Evolutionary conservation across 2,329 filamentous ascomycete species (phyloP).

Genomic region (Alternaria angustiovoidea): DNA sequence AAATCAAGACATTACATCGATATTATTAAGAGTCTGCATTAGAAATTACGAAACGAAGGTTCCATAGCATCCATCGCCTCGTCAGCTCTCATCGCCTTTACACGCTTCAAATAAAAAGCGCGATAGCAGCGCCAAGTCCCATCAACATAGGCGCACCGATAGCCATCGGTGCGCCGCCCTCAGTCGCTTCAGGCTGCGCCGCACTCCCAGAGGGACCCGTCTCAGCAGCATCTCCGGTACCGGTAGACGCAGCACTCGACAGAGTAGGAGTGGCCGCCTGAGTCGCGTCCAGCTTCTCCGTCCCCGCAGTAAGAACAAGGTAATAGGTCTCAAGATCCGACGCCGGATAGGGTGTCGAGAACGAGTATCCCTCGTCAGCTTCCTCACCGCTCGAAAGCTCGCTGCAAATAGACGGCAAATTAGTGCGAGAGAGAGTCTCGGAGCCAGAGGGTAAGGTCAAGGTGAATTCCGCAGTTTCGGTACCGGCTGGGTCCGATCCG

Average conservation of each 20-base stretch:
- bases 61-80: no score
- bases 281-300: not conserved
- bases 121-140: not conserved
- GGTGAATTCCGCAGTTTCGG: not conserved
- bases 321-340: not conserved
- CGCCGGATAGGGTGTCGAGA: not conserved
- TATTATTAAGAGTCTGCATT: not conserved
- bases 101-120: not conserved
- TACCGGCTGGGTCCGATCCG: not conserved
- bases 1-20: no score
- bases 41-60: not conserved
- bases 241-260: not conserved
- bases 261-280: not conserved
- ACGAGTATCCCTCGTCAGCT: no score
- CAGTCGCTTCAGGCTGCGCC: not conserved
- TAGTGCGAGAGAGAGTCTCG: accelerated
- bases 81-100: no score
- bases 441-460: not conserved
- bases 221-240: not conserved
- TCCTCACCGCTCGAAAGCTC: not conserved
- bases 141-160: not conserved
- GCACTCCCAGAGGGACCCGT: not conserved
- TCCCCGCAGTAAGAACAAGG: constrained; percentile 1
- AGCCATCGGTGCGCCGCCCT: not conserved
- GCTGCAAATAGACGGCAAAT: not conserved